Evolutionary conservation across 2,329 filamentous ascomycete genomes (phyloP).

Genomic region (Trichoderma asperellum): DNA sequence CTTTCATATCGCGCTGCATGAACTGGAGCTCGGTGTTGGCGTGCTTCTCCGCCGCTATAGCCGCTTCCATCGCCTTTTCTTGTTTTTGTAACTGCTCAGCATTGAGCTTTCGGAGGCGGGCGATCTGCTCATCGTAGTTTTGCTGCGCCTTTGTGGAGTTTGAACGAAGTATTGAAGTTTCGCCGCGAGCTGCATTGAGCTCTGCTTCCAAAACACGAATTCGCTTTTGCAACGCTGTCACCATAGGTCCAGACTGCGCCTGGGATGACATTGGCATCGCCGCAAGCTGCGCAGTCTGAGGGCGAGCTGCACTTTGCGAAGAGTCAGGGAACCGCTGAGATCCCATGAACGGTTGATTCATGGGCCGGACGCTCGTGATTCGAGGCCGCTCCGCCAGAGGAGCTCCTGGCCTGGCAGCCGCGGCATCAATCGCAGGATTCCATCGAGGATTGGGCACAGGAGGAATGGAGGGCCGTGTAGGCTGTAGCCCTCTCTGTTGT

Average conservation of each 20-base stretch:
- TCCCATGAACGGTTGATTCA: slow-evolving; percentile 35
- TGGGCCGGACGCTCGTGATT: slow-evolving; percentile 28
- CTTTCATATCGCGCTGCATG: slow-evolving; percentile 69
- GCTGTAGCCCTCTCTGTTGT: slow-evolving; percentile 34
- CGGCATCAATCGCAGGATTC: slow-evolving; percentile 42
- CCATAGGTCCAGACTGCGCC: slow-evolving; percentile 41
- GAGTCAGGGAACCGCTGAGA: slow-evolving; percentile 41
- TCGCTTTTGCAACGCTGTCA: slow-evolving; percentile 56
- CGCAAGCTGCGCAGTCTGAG: slow-evolving; percentile 48
- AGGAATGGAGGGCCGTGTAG: slow-evolving; percentile 38
- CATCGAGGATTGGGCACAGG: slow-evolving; percentile 45
- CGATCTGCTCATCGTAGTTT: slow-evolving; percentile 65
- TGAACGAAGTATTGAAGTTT: slow-evolving; percentile 74
- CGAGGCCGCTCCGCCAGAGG: slow-evolving; percentile 31
- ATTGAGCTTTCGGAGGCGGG: slow-evolving; percentile 64
- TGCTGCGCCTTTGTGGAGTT: slow-evolving; percentile 66
- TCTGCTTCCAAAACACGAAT: slow-evolving; percentile 59
- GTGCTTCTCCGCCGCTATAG: slow-evolving; percentile 66
- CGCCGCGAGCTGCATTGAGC: slow-evolving; percentile 67
- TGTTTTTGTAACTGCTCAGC: slow-evolving; percentile 67
- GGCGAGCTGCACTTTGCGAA: slow-evolving; percentile 37
- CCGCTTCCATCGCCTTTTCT: slow-evolving; percentile 65
- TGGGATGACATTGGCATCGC: slow-evolving; percentile 40
- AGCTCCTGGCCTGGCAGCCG: slow-evolving; percentile 32
- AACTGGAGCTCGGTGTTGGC: slow-evolving; percentile 73